Evolutionary conservation across 1,139 yeast genomes (phyloP).

Genomic region (Hyphopichia pseudoburtonii): DNA sequence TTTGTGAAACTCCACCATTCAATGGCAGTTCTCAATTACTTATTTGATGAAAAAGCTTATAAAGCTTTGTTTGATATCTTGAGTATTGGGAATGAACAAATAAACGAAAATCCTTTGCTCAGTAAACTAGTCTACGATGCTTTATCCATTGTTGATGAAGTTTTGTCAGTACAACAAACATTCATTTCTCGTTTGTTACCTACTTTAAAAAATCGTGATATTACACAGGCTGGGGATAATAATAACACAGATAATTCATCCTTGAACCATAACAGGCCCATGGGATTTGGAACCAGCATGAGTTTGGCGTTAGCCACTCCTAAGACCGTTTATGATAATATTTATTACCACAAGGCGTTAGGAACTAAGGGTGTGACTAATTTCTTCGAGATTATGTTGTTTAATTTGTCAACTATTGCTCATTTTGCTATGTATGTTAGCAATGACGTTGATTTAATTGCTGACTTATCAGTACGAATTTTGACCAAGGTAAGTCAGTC

Average conservation of each 20-base stretch:
- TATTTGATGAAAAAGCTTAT: slow-evolving; percentile 61
- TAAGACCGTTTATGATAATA: slow-evolving; percentile 48
- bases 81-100: slow-evolving; percentile 51
- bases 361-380: slow-evolving; percentile 64
- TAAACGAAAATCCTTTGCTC: slow-evolving; percentile 34
- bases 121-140: slow-evolving; percentile 22
- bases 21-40: slow-evolving; percentile 57
- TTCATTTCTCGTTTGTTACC: slow-evolving; percentile 28
- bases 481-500: slow-evolving; percentile 53
- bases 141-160: slow-evolving; percentile 46
- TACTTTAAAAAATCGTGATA: slow-evolving; percentile 24
- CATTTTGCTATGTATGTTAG: slow-evolving; percentile 74
- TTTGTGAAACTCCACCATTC: slow-evolving; percentile 66
- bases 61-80: slow-evolving; percentile 56
- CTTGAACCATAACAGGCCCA: slow-evolving; percentile 9
- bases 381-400: slow-evolving; percentile 69
- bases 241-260: slow-evolving; percentile 3
- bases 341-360: slow-evolving; percentile 49
- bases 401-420: slow-evolving; percentile 66
- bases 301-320: slow-evolving; percentile 26
- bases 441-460: slow-evolving; percentile 46
- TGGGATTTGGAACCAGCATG: slow-evolving; percentile 28
- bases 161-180: slow-evolving; percentile 54
- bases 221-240: neutral
- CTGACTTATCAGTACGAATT: slow-evolving; percentile 53